These are phyloP conservation scores for Oxyria digyna DNA, from an alignment of 148 eudicot genomes.

Conservation along the genomic window DNA sequence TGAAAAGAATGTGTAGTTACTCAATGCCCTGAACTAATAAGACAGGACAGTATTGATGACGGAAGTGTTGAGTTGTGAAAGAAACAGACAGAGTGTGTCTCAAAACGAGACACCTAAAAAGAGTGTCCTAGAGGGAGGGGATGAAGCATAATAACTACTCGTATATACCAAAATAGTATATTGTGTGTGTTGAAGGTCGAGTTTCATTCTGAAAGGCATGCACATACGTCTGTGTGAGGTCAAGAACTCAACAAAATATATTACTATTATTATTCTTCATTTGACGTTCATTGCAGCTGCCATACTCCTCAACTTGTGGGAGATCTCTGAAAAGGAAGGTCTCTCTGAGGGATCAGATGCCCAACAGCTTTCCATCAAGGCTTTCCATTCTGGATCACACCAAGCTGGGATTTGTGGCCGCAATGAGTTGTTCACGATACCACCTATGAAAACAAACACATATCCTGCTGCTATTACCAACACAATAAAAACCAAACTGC, in stretches of 20 bases:
- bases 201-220: neutral
- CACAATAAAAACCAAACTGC: neutral
- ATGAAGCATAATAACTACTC: neutral
- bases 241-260: neutral
- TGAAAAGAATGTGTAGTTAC: no score
- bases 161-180: neutral
- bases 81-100: neutral
- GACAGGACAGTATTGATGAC: neutral
- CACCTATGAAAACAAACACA: slow-evolving; percentile 29
- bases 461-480: no score
- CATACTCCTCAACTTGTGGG: slow-evolving; percentile 88
- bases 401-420: slow-evolving; percentile 91
- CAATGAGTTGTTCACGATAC: slow-evolving; percentile 77
- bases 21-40: neutral
- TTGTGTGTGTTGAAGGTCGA: neutral
- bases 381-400: slow-evolving; percentile 98
- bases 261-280: slow-evolving; percentile 15
- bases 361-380: slow-evolving; percentile 95
- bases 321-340: slow-evolving; percentile 84
- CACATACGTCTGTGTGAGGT: neutral
- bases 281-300: slow-evolving; percentile 92
- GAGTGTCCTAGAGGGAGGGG: slow-evolving; percentile 1
- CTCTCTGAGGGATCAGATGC: slow-evolving; percentile 60
- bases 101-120: neutral
- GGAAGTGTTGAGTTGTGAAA: neutral